Evolutionary conservation across 805 yeast species (phyloP).

Genomic region (Martiniozyma abietophila): DNA sequence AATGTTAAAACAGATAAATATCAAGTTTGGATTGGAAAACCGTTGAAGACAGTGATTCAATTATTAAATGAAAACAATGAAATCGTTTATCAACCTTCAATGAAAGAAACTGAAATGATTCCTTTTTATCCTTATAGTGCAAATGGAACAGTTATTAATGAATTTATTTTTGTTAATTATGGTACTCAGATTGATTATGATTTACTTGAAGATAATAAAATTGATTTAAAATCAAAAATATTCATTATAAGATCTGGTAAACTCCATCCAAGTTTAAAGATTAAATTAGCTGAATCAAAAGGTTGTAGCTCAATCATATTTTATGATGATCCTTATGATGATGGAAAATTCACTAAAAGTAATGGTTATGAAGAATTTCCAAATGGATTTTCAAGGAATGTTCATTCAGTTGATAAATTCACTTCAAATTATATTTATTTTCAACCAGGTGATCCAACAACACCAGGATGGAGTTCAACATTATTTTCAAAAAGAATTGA

Average conservation of each 20-base stretch:
- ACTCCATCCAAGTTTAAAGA: conserved; percentile 45
- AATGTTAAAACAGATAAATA: conserved; percentile 43
- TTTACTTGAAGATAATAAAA: conserved; percentile 28
- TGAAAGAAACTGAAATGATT: conserved; percentile 42
- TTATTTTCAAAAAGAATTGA: conserved; percentile 28
- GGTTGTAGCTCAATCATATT: conserved; percentile 59
- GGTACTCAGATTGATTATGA: conserved; percentile 50
- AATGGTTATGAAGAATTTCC: conserved; percentile 55
- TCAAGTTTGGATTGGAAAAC: conserved; percentile 43
- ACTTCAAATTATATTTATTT: conserved; percentile 49
- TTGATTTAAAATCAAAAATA: conserved; percentile 44
- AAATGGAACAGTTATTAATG: conserved; percentile 48
- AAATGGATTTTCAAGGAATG: conserved; percentile 56
- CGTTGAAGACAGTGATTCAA: conserved; percentile 35
- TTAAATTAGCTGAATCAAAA: conserved; percentile 48
- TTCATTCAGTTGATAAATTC: conserved; percentile 51
- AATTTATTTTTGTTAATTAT: conserved; percentile 51
- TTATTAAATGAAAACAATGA: conserved; percentile 25
- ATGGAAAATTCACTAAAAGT: conserved; percentile 41
- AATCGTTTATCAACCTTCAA: conserved; percentile 41
- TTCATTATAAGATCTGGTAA: conserved; percentile 47
- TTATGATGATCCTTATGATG: conserved; percentile 53
- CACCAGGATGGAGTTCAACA: conserved; percentile 61
- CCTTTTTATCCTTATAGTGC: conserved; percentile 70
- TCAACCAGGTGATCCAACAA: conserved; percentile 70